Conservation (phyloP, 1,284 basidiomycete genomes). For the Puccinia polysora region DNA sequence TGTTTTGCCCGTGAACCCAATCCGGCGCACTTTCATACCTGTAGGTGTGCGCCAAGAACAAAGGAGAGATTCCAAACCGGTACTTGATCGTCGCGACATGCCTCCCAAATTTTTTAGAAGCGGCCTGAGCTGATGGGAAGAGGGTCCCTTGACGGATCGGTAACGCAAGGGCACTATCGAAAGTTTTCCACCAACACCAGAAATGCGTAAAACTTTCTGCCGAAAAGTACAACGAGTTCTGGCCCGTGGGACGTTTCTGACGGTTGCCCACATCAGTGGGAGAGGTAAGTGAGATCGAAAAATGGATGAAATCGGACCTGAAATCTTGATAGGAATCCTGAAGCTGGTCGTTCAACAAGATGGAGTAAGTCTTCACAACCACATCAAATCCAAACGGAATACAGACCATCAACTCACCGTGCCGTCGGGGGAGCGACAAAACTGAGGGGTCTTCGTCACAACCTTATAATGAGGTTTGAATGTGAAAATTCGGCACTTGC, state of each 20-base stretch:
- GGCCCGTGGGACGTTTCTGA: conserved; percentile 47
- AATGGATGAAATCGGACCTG: conserved; percentile 89
- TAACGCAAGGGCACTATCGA: conserved; percentile 71
- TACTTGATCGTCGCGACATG: conserved; percentile 92
- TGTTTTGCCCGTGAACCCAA: conserved; percentile 72
- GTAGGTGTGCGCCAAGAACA: conserved; percentile 85
- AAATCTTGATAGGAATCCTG: conserved; percentile 82
- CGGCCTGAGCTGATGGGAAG: conserved; percentile 66
- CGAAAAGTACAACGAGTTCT: conserved; percentile 79
- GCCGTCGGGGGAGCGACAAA: conserved; percentile 52
- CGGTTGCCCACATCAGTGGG: conserved; percentile 31
- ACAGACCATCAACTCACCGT: conserved; percentile 58
- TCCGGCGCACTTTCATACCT: conserved; percentile 69
- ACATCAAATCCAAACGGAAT: neutral
- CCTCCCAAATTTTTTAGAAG: conserved; percentile 81
- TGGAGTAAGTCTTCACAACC: neutral
- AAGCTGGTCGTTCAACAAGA: conserved; percentile 42
- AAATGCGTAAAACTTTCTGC: conserved; percentile 85
- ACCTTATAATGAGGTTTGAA: conserved; percentile 81
- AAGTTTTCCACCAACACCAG: conserved; percentile 83
- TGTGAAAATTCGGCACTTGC: conserved; percentile 72
- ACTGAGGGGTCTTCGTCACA: conserved; percentile 59
- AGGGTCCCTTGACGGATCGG: conserved; percentile 81
- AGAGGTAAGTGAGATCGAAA: conserved; percentile 79
- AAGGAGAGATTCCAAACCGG: conserved; percentile 68